Base-by-base conservation (phyloP, 2,329 filamentous ascomycete species). In the Ophiostoma australiae region DNA sequence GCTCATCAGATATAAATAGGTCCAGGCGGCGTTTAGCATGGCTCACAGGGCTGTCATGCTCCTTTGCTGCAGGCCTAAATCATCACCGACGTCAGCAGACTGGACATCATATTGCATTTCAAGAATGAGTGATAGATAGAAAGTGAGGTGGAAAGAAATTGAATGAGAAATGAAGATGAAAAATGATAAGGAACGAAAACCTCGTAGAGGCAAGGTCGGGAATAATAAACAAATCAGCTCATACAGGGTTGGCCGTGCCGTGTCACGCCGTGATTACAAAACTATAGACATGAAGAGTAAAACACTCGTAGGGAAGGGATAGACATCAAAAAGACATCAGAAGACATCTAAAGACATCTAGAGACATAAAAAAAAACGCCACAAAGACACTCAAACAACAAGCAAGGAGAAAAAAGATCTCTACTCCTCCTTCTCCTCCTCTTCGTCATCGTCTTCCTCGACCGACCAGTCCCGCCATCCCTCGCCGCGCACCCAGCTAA, bases 401-500 rank as follows among this genome's bases (percentile, higher is more conserved):
- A 33, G 13, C 58, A n/a, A 23, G n/a, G 27, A 63, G 31, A 35
- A 20, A 31, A 7, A 35, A 10, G 31, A n/a, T 35, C 13, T 6
- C 63, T 66, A 66, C 35, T 66, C 63, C n/a, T 44, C 66, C 5
- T 67, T 39, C 20, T 67, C 66, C 23, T 67, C 83, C 58, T 85
- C 81, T 10, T 82, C 82, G 10, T 84, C 83, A 4, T 81, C 79
- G 5, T 88, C 85, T 48, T 84, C 84, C 66, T 85, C 84, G 0
- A 83, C 77, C 0, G 83, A 83, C 82, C 89, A 89, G 77, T 95
- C 92, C 69, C 85, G 84, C 82, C 88, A 93, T 0, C 91, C 91
- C 76, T 94, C 90, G 0, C 92, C 92, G 70, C 90, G 84, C 58
- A 93, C 79, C 84, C 91, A 91, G 69, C 89, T 88, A 73, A 96